Evolutionary conservation across 2,329 filamentous ascomycete species (phyloP).

Genomic region (Exophiala lecanii-corni): DNA sequence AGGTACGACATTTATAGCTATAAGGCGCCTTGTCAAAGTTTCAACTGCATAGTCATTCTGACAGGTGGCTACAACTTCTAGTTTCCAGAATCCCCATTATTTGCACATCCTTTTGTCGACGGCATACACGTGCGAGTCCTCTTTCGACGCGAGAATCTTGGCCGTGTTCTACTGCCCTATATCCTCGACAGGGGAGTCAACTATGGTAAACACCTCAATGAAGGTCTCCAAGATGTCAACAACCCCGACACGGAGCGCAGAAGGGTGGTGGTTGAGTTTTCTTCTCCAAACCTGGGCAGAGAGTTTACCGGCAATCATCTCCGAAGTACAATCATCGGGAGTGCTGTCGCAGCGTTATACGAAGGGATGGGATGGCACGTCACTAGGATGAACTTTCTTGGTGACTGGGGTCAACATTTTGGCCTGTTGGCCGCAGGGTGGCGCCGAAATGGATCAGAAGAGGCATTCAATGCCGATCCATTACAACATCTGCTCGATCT

Average conservation of each 20-base stretch:
- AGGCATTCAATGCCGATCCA: constrained; percentile 65
- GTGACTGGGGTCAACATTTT: constrained; percentile 62
- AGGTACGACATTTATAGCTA: constrained; percentile 7
- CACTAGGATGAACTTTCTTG: constrained; percentile 67
- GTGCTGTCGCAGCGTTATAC: constrained; percentile 67
- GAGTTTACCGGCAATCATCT: constrained; percentile 73
- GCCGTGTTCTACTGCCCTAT: constrained; percentile 62
- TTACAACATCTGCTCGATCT: constrained; percentile 80
- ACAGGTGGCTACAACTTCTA: too few relatives aligned
- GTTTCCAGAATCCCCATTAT: constrained; percentile 70
- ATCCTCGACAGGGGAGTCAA: constrained; percentile 58
- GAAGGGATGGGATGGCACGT: constrained; percentile 67
- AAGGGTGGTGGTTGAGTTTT: constrained; percentile 77
- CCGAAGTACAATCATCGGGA: constrained; percentile 71
- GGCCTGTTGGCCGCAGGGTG: constrained; percentile 68
- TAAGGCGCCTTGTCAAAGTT: too few relatives aligned
- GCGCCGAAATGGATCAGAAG: constrained; percentile 69
- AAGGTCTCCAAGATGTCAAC: constrained; percentile 58
- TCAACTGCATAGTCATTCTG: too few relatives aligned
- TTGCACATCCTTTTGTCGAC: constrained; percentile 63
- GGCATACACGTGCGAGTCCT: constrained; percentile 74
- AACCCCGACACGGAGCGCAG: constrained; percentile 55
- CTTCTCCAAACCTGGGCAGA: constrained; percentile 81
- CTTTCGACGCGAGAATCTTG: constrained; percentile 66
- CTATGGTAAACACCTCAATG: constrained; percentile 61